Evolutionary conservation across 1,139 yeast genomes (phyloP), one percentile per base, ranked within the genome.

Genomic region (Hyphopichia fennica): DNA sequence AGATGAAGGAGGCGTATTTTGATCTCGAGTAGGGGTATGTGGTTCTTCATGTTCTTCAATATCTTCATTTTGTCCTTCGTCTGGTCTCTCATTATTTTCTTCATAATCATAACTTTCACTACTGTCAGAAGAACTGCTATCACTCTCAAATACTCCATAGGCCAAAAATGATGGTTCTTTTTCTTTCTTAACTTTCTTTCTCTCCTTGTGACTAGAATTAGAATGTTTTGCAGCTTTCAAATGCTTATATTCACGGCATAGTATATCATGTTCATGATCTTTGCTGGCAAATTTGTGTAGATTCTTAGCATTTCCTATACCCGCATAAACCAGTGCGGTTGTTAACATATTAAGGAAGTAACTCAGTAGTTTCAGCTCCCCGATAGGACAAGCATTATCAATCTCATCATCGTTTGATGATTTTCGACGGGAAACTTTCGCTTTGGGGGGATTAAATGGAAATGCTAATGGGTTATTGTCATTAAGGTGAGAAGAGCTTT

Each of bases 321-420:
- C 83, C 1, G 77, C 76, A 53, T 72, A 77, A 42, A 77, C 69
- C 46, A 79, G 72, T 0, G 83, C 79, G 0, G 81, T 68, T 1
- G 83, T 75, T 37, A 79, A 56, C 40, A 79, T 51, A 1, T 76
- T 74, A 1, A 77, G 79, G 49, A 79, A 56, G 42, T 57, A 60
- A 44, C 53, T 54, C 37, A 48, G 50, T 3, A 57, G 48, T 27
- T 45, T 41, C 44, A 37, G 42, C 15, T 52, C 63, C 4, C 51
- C 50, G 22, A 48, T 41, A 2, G 63, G 56, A 16, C 37, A 39
- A 6, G 66, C 67, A 9, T 41, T 47, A 34, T 56, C 62, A 4
- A 43, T 37, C 16, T 62, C 69, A 5, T 54, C 63, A 1, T 58
- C 67, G 13, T 31, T 25, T 25, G 28, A 25, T 11, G 28, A 25